phyloP scores from a whole-genome alignment of 148 eudicot species.

The Rhododendron vialii region DNA sequence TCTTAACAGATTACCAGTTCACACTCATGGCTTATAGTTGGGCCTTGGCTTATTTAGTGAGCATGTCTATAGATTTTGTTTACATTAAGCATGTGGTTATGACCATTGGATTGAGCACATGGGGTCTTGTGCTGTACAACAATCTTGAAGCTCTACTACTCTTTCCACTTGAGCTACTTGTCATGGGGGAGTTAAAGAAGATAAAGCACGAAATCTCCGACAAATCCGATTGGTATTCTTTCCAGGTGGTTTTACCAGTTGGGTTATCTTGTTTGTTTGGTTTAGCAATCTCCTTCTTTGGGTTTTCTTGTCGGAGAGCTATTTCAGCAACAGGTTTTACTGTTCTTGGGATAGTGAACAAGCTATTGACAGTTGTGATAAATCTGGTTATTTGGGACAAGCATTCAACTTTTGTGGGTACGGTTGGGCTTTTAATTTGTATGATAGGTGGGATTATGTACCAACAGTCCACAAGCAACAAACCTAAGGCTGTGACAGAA shows the following conservation, averaged over 20 bases:
- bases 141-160: slow-evolving; percentile 91
- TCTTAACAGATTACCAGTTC: slow-evolving; percentile 89
- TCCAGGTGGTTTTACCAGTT: slow-evolving; percentile 74
- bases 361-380: slow-evolving; percentile 80
- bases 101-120: slow-evolving; percentile 91
- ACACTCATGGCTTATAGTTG: slow-evolving; percentile 81
- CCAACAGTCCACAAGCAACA: slow-evolving; percentile 72
- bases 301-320: slow-evolving; percentile 89
- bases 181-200: slow-evolving; percentile 97
- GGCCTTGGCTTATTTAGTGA: slow-evolving; percentile 91
- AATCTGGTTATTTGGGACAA: slow-evolving; percentile 88
- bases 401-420: slow-evolving; percentile 82
- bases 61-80: slow-evolving; percentile 96
- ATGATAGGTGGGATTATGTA: slow-evolving; percentile 89
- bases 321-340: slow-evolving; percentile 97
- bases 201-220: slow-evolving; percentile 75
- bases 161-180: slow-evolving; percentile 78
- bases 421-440: slow-evolving; percentile 85
- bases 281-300: slow-evolving; percentile 88
- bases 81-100: slow-evolving; percentile 97
- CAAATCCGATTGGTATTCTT: slow-evolving; percentile 81
- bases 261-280: slow-evolving; percentile 92
- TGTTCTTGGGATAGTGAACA: slow-evolving; percentile 93
- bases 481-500: slow-evolving; percentile 48
- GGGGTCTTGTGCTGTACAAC: slow-evolving; percentile 97